Evolutionary conservation across 106 monocot genomes (phyloP).

Genomic region (Gastrodia elata): DNA sequence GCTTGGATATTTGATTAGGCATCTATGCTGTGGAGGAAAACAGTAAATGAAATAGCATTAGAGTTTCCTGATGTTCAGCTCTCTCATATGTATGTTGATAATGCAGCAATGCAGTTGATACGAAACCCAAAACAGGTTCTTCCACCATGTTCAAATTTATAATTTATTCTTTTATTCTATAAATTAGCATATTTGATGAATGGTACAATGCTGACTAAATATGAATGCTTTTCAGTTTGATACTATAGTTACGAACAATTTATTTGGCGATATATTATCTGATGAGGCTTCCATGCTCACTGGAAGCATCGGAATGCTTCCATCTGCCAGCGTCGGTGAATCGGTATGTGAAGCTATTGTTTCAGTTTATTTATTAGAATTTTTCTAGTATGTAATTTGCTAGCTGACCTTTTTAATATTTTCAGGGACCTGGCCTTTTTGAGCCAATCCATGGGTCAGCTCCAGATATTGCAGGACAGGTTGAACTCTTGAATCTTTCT

Average conservation of each 20-base stretch:
- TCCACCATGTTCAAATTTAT: background rate
- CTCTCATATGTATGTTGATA: constrained; percentile 95
- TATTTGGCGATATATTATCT: constrained; percentile 93
- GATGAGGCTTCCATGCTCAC: constrained; percentile 97
- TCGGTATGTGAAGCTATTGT: constrained; percentile 39
- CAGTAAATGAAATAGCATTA: constrained; percentile 44
- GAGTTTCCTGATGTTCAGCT: constrained; percentile 78
- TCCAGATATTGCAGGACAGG: constrained; percentile 96
- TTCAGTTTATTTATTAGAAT: background rate
- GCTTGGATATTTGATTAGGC: constrained; percentile 25
- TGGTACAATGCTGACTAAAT: background rate
- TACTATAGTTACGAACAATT: constrained; percentile 90
- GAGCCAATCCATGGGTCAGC: constrained; percentile 95
- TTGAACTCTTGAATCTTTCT: constrained; percentile 7
- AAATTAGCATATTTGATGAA: background rate
- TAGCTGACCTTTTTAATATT: background rate
- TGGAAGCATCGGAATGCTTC: constrained; percentile 97
- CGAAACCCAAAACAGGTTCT: constrained; percentile 84
- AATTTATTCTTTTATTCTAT: background rate
- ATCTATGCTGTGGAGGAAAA: constrained; percentile 84
- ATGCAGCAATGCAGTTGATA: constrained; percentile 95
- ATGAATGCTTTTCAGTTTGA: constrained; percentile 58
- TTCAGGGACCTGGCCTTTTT: constrained; percentile 89
- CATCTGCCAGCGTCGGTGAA: constrained; percentile 87
- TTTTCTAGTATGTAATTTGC: background rate